Percentiles rank a stretch among this genome's conserved stretches.
Evolutionary conservation across 2,329 filamentous ascomycete species (phyloP).

Genomic region (Zymoseptoria passerinii): DNA sequence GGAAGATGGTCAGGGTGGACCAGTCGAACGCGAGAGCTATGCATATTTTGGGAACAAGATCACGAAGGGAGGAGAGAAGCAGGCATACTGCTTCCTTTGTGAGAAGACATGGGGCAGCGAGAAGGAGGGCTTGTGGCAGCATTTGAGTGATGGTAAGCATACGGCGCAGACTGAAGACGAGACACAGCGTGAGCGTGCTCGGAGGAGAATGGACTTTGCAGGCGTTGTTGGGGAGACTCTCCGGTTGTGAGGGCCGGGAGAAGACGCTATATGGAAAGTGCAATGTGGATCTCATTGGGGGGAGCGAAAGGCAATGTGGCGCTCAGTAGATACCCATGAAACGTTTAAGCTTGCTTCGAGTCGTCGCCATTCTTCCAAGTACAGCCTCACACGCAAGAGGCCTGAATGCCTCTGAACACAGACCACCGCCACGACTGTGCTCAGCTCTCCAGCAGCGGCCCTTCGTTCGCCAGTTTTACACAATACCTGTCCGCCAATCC

Average conservation of each 20-base stretch:
- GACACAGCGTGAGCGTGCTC: neutral
- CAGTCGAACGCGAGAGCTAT: neutral
- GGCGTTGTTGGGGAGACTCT: neutral
- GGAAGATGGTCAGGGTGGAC: neutral
- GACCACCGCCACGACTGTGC: too few relatives aligned
- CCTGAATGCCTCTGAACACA: too few relatives aligned
- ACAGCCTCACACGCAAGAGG: too few relatives aligned
- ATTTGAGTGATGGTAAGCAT: neutral
- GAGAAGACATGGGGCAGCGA: neutral
- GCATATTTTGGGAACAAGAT: neutral
- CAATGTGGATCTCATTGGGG: neutral
- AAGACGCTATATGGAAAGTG: neutral
- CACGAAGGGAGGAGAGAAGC: neutral
- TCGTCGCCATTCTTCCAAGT: neutral
- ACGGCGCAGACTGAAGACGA: neutral
- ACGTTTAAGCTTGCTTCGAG: neutral
- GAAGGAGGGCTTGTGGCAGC: neutral
- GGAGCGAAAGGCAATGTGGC: neutral
- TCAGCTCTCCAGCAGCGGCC: neutral
- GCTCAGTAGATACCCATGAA: neutral
- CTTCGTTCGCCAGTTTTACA: neutral
- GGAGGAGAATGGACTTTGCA: neutral
- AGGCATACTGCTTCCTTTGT: neutral
- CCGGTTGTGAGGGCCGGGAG: neutral
- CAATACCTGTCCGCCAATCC: conserved; percentile 3